Evolutionary conservation across 257 asterid genomes (phyloP), one percentile per base, ranked within the genome.

Genomic region (Orobanche coerulescens): DNA sequence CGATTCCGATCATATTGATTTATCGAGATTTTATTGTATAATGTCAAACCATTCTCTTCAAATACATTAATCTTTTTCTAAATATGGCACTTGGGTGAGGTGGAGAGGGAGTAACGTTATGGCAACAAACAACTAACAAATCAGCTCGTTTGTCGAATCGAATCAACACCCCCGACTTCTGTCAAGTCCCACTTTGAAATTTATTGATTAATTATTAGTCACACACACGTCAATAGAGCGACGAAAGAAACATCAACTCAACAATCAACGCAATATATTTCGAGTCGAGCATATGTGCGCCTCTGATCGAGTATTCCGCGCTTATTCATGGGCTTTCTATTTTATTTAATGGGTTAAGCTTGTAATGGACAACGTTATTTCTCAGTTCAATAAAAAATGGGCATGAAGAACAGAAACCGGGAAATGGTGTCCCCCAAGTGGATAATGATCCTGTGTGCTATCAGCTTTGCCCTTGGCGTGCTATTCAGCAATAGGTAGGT

Each of bases 391-490:
- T 73, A 64, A 28, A 51, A 37, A 49, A 62, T 12, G 30, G 59
- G 53, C 51, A 64, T 67, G 79, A 76, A 62, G 80, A 70, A 9
- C 78, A 74, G 66, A 63, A 78, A 56, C 71, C 55, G 64, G 11
- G 79, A 69, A n/a, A 82, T 58, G 59, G 74, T 73, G 19, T 73
- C 86, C 30, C 52, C 74, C 14, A 64, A 47, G 75, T 84, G 84
- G 89, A 76, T 82, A 58, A 24, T 67, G 47, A 65, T 79, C 20
- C 78, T 82, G 20, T 79, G 87, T 47, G 19, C 82, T 66, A 52
- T 48, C 75, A 81, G 94, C 72, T 87, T 87, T 51, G 81, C 65
- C 61, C 73, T 81, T 20, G 96, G 96, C 77, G 56, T 76, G 53
- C 64, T 82, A 44, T 82, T 78, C 72, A 72, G 77, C 73, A 73